Conservation (phyloP, 2,329 filamentous ascomycete genomes). For the Zymoseptoria passerinii region DNA sequence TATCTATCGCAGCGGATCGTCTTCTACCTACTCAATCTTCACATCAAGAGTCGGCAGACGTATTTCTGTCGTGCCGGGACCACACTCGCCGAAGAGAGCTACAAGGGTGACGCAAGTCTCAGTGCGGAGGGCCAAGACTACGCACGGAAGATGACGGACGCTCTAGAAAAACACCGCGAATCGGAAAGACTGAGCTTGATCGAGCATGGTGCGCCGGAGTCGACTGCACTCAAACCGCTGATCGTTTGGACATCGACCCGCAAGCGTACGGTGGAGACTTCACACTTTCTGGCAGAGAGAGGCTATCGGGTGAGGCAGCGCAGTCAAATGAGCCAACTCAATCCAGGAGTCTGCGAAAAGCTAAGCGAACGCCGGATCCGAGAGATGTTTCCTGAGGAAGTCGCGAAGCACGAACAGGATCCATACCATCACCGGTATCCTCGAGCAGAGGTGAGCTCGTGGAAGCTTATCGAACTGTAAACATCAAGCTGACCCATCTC, state of each 20-base stretch:
- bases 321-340: slow-evolving; percentile 94
- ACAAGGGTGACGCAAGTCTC: slow-evolving; percentile 80
- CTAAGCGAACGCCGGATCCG: slow-evolving; percentile 78
- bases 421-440: slow-evolving; percentile 97
- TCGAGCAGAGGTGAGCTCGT: slow-evolving; percentile 64
- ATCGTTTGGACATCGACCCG: slow-evolving; percentile 94
- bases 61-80: slow-evolving; percentile 87
- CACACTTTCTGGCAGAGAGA: slow-evolving; percentile 65
- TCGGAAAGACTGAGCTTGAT: slow-evolving; percentile 65
- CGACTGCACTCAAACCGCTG: slow-evolving; percentile 66
- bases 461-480: not conserved
- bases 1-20: slow-evolving; percentile 96
- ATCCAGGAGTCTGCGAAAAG: slow-evolving; percentile 92
- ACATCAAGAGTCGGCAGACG: slow-evolving; percentile 89
- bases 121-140: slow-evolving; percentile 75
- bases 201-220: slow-evolving; percentile 54
- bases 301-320: slow-evolving; percentile 85
- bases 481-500: slow-evolving; percentile 1
- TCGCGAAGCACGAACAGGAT: slow-evolving; percentile 84
- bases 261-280: slow-evolving; percentile 81
- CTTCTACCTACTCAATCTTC: slow-evolving; percentile 94
- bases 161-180: slow-evolving; percentile 73
- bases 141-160: slow-evolving; percentile 75
- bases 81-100: slow-evolving; percentile 79
- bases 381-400: slow-evolving; percentile 77